Evolutionary conservation across 257 asterid species (phyloP).

Genomic region (Vinca minor): DNA sequence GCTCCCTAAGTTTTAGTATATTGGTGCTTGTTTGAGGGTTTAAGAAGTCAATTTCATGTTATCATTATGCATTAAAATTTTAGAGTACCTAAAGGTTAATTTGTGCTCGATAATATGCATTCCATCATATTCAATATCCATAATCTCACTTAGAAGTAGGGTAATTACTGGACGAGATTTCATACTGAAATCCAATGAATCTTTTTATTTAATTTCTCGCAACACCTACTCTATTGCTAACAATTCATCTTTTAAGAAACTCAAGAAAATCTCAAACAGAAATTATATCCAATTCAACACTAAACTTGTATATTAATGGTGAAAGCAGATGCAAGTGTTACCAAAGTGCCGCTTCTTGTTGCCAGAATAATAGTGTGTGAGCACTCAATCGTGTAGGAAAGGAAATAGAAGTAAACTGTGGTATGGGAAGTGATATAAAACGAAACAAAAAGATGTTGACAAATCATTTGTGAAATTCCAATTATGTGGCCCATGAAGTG

Average conservation of each 20-base stretch:
- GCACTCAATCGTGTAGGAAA: background rate
- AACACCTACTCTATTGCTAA: too few species aligned
- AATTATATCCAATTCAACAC: too few species aligned
- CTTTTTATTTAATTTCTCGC: too few species aligned
- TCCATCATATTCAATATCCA: background rate
- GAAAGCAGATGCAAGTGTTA: too few species aligned
- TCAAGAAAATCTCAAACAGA: background rate
- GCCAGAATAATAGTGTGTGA: too few species aligned
- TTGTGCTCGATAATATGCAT: background rate
- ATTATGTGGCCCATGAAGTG: background rate
- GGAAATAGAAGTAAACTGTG: background rate
- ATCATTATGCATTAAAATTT: constrained; percentile 8
- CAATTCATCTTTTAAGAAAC: too few species aligned
- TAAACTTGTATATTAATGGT: too few species aligned
- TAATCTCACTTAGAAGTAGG: background rate
- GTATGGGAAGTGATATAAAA: too few species aligned
- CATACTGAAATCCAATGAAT: too few species aligned
- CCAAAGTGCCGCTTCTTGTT: background rate
- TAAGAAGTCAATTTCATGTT: constrained; percentile 2
- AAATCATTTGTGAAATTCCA: background rate
- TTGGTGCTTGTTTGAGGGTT: constrained; percentile 25
- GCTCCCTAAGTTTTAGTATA: constrained; percentile 31
- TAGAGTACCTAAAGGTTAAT: constrained; percentile 2
- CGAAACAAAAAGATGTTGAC: background rate
- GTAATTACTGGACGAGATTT: too few species aligned